phyloP scores from a whole-genome alignment of 495 filamentous ascomycete species.

The Xylaria curta region DNA sequence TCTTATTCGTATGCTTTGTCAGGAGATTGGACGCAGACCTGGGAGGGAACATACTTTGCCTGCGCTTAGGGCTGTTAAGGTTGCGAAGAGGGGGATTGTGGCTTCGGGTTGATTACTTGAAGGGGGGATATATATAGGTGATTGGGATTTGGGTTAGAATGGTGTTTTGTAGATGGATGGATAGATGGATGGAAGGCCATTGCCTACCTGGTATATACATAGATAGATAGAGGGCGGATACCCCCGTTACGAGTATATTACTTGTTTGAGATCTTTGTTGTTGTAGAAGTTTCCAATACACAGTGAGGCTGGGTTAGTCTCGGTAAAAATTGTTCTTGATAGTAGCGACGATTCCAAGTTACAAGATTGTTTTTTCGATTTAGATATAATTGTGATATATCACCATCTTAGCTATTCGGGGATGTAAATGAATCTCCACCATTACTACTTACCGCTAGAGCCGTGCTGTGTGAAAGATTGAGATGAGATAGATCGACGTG shows the following conservation, averaged over 20 bases:
- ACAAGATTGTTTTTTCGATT: neutral
- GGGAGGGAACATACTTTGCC: slow-evolving; percentile 71
- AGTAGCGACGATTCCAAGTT: neutral
- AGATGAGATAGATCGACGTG: neutral
- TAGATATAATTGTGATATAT: neutral
- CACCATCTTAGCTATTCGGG: neutral
- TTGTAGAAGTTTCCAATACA: neutral
- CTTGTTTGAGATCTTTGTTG: neutral
- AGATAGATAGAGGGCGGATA: slow-evolving; percentile 36
- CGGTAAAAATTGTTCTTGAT: too few relatives aligned
- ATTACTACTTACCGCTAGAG: neutral
- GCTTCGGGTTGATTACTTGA: slow-evolving; percentile 22
- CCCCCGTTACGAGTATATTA: slow-evolving; percentile 18
- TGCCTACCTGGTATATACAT: neutral
- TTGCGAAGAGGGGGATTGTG: slow-evolving; percentile 40
- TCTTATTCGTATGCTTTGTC: slow-evolving; percentile 83
- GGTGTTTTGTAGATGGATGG: neutral
- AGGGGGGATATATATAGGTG: neutral
- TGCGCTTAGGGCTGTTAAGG: slow-evolving; percentile 80
- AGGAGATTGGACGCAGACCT: slow-evolving; percentile 80
- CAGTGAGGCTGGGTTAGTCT: neutral
- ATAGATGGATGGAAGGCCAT: neutral
- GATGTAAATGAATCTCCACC: neutral
- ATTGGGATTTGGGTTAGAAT: neutral
- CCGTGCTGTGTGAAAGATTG: neutral